These are phyloP conservation scores for Chytriomyces confervae DNA, from an alignment of 192 early-diverging fungal genomes.

Conservation along the genomic window DNA sequence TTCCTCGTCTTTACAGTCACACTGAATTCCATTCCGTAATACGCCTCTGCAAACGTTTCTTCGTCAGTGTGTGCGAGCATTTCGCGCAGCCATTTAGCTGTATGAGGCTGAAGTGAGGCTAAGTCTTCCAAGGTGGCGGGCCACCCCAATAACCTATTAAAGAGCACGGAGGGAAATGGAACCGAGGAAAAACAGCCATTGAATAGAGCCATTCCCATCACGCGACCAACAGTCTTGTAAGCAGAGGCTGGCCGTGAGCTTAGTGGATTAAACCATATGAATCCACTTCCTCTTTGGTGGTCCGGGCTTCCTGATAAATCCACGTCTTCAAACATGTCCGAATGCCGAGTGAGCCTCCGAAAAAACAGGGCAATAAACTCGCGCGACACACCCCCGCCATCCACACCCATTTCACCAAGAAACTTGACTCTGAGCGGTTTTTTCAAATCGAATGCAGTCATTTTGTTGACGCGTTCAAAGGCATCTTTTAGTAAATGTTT, in stretches of 20 bases:
- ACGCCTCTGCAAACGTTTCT: conserved; percentile 20
- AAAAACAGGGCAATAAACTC: conserved; percentile 37
- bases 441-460: conserved; percentile 5
- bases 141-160: conserved; percentile 20
- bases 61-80: conserved; percentile 24
- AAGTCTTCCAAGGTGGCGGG: conserved; percentile 22
- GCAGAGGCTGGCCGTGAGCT: neutral
- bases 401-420: conserved; percentile 27
- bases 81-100: conserved; percentile 17
- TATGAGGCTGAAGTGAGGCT: conserved; percentile 11
- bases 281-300: neutral
- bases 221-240: conserved; percentile 20
- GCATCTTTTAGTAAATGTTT: conserved; percentile 23
- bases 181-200: conserved; percentile 15
- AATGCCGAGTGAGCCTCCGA: conserved; percentile 17
- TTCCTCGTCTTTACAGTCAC: conserved; percentile 20
- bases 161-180: conserved; percentile 27
- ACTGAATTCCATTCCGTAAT: conserved; percentile 27
- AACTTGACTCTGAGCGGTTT: conserved; percentile 26
- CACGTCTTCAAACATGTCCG: conserved; percentile 35
- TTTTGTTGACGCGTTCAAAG: conserved; percentile 4
- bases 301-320: neutral
- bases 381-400: conserved; percentile 25
- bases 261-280: conserved; percentile 30
- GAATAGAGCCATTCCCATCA: conserved; percentile 24